These are phyloP conservation scores for Bondarzewia mesenterica DNA, from an alignment of 1,284 basidiomycete genomes.

Conservation along the genomic window DNA sequence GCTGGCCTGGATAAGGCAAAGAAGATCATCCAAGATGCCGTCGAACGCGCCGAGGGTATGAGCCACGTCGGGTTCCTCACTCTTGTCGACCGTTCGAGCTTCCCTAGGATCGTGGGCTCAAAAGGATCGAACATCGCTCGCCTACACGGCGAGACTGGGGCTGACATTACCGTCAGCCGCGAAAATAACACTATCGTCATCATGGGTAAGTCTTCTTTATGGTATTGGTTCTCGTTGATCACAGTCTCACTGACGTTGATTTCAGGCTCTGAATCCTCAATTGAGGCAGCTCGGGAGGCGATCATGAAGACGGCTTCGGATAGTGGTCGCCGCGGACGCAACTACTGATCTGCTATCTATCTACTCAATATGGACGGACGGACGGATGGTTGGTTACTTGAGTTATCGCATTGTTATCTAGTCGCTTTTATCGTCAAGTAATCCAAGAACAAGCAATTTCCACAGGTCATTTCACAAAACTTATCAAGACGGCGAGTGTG, in stretches of 20 bases:
- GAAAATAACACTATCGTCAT: constrained; percentile 82
- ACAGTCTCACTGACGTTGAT: neutral
- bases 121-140: constrained; percentile 85
- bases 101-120: constrained; percentile 83
- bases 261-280: constrained; percentile 59
- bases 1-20: constrained; percentile 69
- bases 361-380: neutral
- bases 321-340: constrained; percentile 37
- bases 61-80: constrained; percentile 74
- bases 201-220: constrained; percentile 48
- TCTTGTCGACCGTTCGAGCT: constrained; percentile 63
- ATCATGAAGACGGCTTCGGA: constrained; percentile 53
- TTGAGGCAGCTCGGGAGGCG: constrained; percentile 72
- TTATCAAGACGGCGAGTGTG: too few relatives aligned
- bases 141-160: constrained; percentile 78
- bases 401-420: constrained; percentile 1
- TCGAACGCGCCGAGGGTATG: constrained; percentile 70
- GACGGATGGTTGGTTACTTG: constrained; percentile 6
- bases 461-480: too few relatives aligned
- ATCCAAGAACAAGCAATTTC: too few relatives aligned
- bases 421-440: neutral
- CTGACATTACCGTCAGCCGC: constrained; percentile 82
- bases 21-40: constrained; percentile 56
- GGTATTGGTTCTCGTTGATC: neutral
- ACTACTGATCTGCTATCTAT: constrained; percentile 2